phyloP scores from a whole-genome alignment of 2,329 filamentous ascomycete species.

The Nothomitra cinnamomea region DNA sequence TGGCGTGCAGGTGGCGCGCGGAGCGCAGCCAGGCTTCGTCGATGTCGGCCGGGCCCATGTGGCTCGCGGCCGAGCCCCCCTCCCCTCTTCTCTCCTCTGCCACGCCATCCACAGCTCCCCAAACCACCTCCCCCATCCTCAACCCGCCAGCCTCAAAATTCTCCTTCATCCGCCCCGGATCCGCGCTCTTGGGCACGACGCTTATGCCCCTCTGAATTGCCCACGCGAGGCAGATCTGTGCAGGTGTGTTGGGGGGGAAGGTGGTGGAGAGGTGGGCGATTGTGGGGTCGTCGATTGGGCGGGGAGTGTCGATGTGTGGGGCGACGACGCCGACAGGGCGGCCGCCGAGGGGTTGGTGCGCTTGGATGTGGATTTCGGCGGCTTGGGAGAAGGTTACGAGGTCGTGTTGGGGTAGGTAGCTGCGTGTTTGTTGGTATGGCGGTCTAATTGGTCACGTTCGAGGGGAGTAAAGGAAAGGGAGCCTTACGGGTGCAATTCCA shows the following conservation, averaged over 20 bases:
- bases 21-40: too few relatives aligned
- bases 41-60: too few relatives aligned
- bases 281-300: not conserved
- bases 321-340: not conserved
- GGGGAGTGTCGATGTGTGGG: not conserved
- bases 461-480: too few relatives aligned
- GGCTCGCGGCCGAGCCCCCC: too few relatives aligned
- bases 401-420: conserved; percentile 62
- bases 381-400: conserved; percentile 53
- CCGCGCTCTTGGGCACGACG: not conserved
- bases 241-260: not conserved
- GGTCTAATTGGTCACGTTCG: too few relatives aligned
- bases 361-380: conserved; percentile 60
- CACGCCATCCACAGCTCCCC: too few relatives aligned
- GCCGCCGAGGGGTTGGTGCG: conserved; percentile 41
- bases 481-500: conserved; percentile 55
- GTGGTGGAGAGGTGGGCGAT: not conserved
- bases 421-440: too few relatives aligned
- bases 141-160: too few relatives aligned
- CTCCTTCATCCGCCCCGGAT: not conserved
- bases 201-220: not conserved
- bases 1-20: too few relatives aligned
- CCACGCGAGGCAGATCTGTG: not conserved
- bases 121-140: too few relatives aligned
- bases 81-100: too few relatives aligned